Evolutionary conservation across 2,329 filamentous ascomycete species (phyloP), one percentile per base, ranked within the genome.

Genomic region (Fusarium clavum): DNA sequence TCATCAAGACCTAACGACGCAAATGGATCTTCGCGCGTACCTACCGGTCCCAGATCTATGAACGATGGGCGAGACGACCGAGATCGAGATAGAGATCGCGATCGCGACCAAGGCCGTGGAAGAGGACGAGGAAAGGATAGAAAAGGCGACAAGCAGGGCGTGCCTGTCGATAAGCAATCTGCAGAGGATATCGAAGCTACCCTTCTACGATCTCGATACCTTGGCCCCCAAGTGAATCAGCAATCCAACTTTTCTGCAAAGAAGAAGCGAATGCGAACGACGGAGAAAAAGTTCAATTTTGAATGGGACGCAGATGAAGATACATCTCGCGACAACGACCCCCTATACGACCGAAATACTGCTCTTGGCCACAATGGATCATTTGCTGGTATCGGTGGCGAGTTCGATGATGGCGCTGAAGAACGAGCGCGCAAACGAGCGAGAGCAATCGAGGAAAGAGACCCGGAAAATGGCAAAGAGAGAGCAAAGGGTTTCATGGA

Each of bases 281-380:
- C 93, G 2, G 95, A 97, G 77, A 94, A 94, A 81, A 98, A 99
- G 79, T 99, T 99, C 84, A 99, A 98, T 76, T 99, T 99, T 75
- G 96, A 97, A 75, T 99, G 96, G 96, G 97, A 97, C 73, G 88
- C 90, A 2, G 93, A 97, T 66, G 96, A 99, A 77, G 96, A 99
- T 79, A 99, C 96, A 1, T 79, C 77, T 8, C 74, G 78, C 57
- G 74, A 77, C 32, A 92, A 94, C 77, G 94, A 97, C 74, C 92
- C 93, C 1, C 85, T 96, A 41, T 97, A 97, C 78, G 70, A 76
- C 22, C 73, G 73, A 40, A 77, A 79, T 58, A 53, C 49, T 3
- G 73, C 60, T 27, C 62, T 72, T 56, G 76, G 79, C 73, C 71
- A 77, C 25, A 79, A 76, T 22, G 76, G 72, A 48, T 79, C 80